Conservation (phyloP, 2,329 filamentous ascomycete species). For the Ramularia collo-cygni region DNA sequence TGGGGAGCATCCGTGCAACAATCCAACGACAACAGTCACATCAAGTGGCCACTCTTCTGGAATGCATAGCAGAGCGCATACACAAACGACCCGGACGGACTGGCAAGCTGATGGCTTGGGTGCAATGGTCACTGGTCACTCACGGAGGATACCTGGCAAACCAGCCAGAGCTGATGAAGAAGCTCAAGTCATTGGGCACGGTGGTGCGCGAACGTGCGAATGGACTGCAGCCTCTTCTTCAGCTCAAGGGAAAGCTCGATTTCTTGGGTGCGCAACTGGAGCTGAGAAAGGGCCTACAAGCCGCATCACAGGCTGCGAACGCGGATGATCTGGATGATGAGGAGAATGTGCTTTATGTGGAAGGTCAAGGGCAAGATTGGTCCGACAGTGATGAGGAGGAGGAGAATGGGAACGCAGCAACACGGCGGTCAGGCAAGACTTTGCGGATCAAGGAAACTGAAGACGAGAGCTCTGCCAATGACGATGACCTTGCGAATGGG, state of each 20-base stretch:
- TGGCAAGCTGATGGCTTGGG: constrained; percentile 86
- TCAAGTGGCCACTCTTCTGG: constrained; percentile 70
- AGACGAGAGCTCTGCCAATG: constrained; percentile 9
- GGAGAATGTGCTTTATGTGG: constrained; percentile 76
- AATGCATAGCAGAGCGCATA: constrained; percentile 78
- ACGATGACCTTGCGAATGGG: constrained; percentile 2
- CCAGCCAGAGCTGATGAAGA: constrained; percentile 74
- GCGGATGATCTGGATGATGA: constrained; percentile 59
- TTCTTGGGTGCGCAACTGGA: constrained; percentile 88
- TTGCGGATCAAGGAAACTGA: constrained; percentile 5
- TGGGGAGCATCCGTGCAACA: constrained; percentile 72
- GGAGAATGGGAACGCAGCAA: constrained; percentile 23
- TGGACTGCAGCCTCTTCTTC: constrained; percentile 72
- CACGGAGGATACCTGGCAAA: constrained; percentile 87
- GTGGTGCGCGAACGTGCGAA: constrained; percentile 82
- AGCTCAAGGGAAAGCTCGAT: constrained; percentile 91
- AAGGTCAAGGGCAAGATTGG: constrained; percentile 63
- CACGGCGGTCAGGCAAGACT: neutral
- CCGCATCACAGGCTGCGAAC: constrained; percentile 39
- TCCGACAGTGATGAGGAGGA: constrained; percentile 47
- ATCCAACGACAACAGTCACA: constrained; percentile 84
- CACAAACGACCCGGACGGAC: constrained; percentile 82
- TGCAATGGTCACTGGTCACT: constrained; percentile 87
- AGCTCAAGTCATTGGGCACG: constrained; percentile 70
- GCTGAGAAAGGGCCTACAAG: constrained; percentile 63